Evolutionary conservation across 371 early-diverging fungal genomes (phyloP).

Genomic region (Mortierella sp.): DNA sequence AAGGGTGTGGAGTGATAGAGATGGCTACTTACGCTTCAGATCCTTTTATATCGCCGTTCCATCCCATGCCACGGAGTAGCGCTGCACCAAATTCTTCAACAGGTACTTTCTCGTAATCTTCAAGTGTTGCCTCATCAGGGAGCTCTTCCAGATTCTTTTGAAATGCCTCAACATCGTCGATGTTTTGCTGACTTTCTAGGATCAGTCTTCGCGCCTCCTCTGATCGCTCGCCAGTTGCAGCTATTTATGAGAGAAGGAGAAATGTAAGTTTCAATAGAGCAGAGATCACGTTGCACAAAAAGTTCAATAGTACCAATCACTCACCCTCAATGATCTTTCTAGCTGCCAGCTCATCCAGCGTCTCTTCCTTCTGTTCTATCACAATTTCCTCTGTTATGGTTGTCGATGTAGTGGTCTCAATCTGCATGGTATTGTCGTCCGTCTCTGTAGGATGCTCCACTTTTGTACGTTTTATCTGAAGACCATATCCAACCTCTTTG

Average conservation of each 20-base stretch:
- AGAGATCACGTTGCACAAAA: not conserved
- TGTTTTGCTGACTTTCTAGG: conserved; percentile 47
- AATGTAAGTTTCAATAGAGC: not conserved
- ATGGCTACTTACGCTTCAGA: conserved; percentile 40
- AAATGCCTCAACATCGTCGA: conserved; percentile 67
- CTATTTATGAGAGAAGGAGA: conserved; percentile 31
- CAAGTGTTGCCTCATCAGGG: conserved; percentile 77
- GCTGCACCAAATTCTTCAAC: conserved; percentile 93
- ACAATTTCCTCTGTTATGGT: conserved; percentile 20
- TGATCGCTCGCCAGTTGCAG: conserved; percentile 62
- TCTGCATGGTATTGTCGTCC: conserved; percentile 16
- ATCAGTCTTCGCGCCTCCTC: conserved; percentile 60
- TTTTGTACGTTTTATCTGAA: conserved; percentile 56
- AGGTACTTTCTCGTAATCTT: conserved; percentile 88
- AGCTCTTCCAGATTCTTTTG: conserved; percentile 63
- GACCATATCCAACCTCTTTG: conserved; percentile 52
- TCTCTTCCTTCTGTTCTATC: conserved; percentile 51
- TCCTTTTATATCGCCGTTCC: conserved; percentile 73
- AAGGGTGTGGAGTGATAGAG: not conserved
- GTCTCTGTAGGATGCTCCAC: conserved; percentile 5
- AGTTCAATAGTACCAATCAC: conserved; percentile 12
- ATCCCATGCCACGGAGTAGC: conserved; percentile 92
- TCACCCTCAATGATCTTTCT: conserved; percentile 68
- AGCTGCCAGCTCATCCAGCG: conserved; percentile 69
- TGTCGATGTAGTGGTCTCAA: conserved; percentile 4